phyloP scores from a whole-genome alignment of 148 eudicot genomes.

The Suaeda aralocaspica region DNA sequence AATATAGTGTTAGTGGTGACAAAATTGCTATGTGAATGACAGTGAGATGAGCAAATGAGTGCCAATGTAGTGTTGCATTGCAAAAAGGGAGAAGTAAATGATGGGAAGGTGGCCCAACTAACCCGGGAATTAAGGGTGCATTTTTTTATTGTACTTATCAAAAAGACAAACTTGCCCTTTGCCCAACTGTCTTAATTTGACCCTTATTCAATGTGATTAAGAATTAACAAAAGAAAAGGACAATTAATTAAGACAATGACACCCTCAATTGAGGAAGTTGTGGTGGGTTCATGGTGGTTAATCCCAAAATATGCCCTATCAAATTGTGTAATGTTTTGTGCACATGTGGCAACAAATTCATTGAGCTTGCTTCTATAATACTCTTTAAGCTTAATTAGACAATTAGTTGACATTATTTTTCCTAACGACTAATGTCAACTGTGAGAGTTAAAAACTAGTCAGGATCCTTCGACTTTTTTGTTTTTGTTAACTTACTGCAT shows the following conservation, averaged over 20 bases:
- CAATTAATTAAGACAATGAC: conserved; percentile 4
- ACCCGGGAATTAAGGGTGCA: conserved; percentile 26
- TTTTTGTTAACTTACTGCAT: too few species aligned
- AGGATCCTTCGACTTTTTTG: too few species aligned
- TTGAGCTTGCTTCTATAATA: background rate
- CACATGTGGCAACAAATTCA: background rate
- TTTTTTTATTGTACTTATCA: background rate
- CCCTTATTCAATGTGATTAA: background rate
- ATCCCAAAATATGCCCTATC: conserved; percentile 13
- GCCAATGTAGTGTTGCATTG: background rate
- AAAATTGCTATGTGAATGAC: background rate
- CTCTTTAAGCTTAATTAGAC: too few species aligned
- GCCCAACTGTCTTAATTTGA: background rate
- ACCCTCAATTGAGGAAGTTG: background rate
- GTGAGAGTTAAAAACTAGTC: too few species aligned
- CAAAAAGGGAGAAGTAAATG: conserved; percentile 8
- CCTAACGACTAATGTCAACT: too few species aligned
- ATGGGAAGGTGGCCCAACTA: conserved; percentile 14
- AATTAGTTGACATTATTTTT: too few species aligned
- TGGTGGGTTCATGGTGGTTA: background rate
- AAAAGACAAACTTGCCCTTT: conserved; percentile 18
- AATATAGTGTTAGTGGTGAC: background rate
- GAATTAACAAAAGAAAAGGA: background rate
- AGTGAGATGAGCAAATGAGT: conserved; percentile 9
- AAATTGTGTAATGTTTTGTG: background rate